Conservation (phyloP, 2,329 filamentous ascomycete species). For the Neofusicoccum kwambonambiense region DNA sequence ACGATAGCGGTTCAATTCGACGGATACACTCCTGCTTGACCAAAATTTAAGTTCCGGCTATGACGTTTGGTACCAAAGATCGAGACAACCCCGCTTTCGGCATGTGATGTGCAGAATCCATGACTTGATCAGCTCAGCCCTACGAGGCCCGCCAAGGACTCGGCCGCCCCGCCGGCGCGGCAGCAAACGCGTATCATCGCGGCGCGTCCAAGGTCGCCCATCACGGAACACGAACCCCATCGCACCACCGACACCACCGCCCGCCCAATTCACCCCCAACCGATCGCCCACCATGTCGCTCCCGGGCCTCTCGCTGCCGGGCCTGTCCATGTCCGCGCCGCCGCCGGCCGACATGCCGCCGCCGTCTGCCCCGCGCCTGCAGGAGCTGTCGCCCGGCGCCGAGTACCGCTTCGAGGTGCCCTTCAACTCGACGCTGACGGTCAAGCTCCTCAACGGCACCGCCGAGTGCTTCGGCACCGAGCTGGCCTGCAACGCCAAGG, state of each 20-base stretch:
- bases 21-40: neutral
- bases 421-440: conserved; percentile 33
- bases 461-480: conserved; percentile 96
- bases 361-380: conserved; percentile 31
- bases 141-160: conserved; percentile 14
- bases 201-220: neutral
- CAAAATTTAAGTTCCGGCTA: conserved; percentile 2
- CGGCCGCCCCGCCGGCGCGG: conserved; percentile 10
- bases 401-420: conserved; percentile 46
- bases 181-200: conserved; percentile 9
- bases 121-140: conserved; percentile 5
- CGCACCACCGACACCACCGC: neutral
- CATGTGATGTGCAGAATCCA: conserved; percentile 11
- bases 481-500: conserved; percentile 68
- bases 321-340: conserved; percentile 26
- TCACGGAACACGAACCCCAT: neutral
- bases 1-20: conserved; percentile 1
- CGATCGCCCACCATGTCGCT: conserved; percentile 32
- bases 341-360: conserved; percentile 27
- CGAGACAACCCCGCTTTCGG: conserved; percentile 10
- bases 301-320: conserved; percentile 48
- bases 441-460: conserved; percentile 72
- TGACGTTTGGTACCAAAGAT: conserved; percentile 9
- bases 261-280: neutral
- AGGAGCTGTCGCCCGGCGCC: conserved; percentile 45